These are phyloP conservation scores for Penicillium argentinense DNA, from an alignment of 495 filamentous ascomycete genomes.

Conservation along the genomic window DNA sequence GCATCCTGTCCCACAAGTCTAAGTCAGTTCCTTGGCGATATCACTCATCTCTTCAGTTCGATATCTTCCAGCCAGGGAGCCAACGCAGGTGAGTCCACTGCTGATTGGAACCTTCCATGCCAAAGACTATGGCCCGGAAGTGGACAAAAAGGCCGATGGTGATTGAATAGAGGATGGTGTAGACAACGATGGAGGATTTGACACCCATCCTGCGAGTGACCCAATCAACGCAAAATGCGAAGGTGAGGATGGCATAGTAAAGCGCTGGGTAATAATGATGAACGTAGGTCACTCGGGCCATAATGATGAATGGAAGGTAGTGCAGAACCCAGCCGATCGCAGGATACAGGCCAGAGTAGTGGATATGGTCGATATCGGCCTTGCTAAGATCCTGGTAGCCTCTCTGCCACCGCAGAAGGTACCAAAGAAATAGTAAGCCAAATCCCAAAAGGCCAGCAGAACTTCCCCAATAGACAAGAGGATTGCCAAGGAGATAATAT, in stretches of 20 bases:
- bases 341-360: slow-evolving; percentile 90
- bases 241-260: slow-evolving; percentile 90
- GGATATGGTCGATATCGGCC: slow-evolving; percentile 83
- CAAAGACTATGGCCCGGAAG: slow-evolving; percentile 95
- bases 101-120: slow-evolving; percentile 81
- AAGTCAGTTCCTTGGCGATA: not conserved
- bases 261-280: slow-evolving; percentile 99
- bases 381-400: slow-evolving; percentile 83
- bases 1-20: not conserved
- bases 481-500: slow-evolving; percentile 98
- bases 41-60: slow-evolving; percentile 32
- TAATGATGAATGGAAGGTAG: slow-evolving; percentile 92
- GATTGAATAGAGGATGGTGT: slow-evolving; percentile 66
- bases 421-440: slow-evolving; percentile 71
- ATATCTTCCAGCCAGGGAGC: slow-evolving; percentile 63
- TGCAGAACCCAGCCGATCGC: slow-evolving; percentile 93
- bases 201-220: slow-evolving; percentile 62
- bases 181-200: slow-evolving; percentile 59
- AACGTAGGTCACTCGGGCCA: slow-evolving; percentile 98
- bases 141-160: slow-evolving; percentile 79
- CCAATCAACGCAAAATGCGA: slow-evolving; percentile 90
- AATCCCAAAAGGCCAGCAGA: slow-evolving; percentile 76
- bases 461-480: slow-evolving; percentile 92
- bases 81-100: slow-evolving; percentile 93
- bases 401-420: slow-evolving; percentile 92